Evolutionary conservation across 257 asterid genomes (phyloP), one percentile per base, ranked within the genome.

Genomic region (Solanum neorickii): DNA sequence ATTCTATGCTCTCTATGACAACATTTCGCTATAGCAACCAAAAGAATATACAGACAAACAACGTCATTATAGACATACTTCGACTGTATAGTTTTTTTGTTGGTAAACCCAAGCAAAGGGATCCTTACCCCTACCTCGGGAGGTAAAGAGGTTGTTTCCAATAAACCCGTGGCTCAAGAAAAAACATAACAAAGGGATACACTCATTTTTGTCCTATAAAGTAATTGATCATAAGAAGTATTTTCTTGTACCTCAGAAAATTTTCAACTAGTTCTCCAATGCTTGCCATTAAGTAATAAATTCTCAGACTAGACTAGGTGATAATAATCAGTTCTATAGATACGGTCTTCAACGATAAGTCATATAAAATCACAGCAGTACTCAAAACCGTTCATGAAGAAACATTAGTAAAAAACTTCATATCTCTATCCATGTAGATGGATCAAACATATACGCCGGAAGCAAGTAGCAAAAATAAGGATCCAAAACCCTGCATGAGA

Each of bases 391-490:
- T 1, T 82, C 44, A 16, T 49, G 31, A 18, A 49, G 46, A 49
- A 82, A 49, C 69, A 46, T 5, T 6, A 82, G 20, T 29, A 29
- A 12, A 47, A 82, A 15, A 49, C 85, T 82, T 5, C 85, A 49
- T 52, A 52, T 80, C 85, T 29, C 35, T 49, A 18, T 10, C 44
- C 85, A 82, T 16, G 27, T 2, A 2, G 62, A 78, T 78, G 44
- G 12, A 86, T 95, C 95, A 97, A 89, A 97, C 99, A 84, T 95
- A 97, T 86, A 97, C 94, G n/a, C 99, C 99, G 5, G 94, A 93
- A 86, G 99, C 93, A 86, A 97, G 99, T 46, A 97, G 94, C 95
- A 97, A 89, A 93, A 97, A 97, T 90, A 97, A 89, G 86, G 98
- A 95, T 86, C 99, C 99, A 68, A 97, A 97, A 74, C 99, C 99